Evolutionary conservation across 2,329 filamentous ascomycete genomes (phyloP).

Genomic region (Thermothelomyces thermophilus): DNA sequence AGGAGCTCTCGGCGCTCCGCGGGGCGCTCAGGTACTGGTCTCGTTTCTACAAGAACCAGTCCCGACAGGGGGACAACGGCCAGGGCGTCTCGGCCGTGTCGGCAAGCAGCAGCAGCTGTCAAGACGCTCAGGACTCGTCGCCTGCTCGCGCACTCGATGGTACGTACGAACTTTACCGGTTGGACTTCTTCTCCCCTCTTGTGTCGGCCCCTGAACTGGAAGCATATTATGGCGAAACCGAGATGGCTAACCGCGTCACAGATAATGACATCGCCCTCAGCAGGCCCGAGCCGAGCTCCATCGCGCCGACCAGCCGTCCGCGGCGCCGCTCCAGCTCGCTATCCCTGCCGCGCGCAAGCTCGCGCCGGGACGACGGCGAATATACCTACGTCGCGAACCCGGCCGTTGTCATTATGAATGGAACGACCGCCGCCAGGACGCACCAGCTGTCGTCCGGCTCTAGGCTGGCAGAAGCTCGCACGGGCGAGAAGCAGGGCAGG

Average conservation of each 20-base stretch:
- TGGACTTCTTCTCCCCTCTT: not conserved
- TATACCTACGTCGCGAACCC: not conserved
- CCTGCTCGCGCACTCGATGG: not conserved
- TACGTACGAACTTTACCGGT: not conserved
- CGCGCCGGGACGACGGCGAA: not conserved
- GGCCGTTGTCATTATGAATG: not conserved
- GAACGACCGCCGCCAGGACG: not conserved
- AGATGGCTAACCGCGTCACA: not conserved
- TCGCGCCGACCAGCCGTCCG: not conserved
- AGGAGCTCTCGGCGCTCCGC: constrained; percentile 2
- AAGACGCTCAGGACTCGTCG: not conserved
- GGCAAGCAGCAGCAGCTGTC: too few species aligned
- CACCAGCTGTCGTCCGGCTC: not conserved
- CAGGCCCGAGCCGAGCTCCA: not conserved
- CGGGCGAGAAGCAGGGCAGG: not conserved
- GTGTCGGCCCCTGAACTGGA: too few species aligned
- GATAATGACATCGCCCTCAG: not conserved
- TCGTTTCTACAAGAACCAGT: not conserved
- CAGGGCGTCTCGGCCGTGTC: not conserved
- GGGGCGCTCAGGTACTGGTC: constrained; percentile 11
- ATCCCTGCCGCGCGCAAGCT: not conserved
- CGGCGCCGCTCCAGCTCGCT: constrained; percentile 2
- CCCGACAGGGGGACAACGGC: not conserved
- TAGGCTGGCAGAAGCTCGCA: not conserved
- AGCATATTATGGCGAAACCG: too few species aligned